Evolutionary conservation across 208 protist genomes (phyloP).

Genomic region (Leishmania tarentolae): DNA sequence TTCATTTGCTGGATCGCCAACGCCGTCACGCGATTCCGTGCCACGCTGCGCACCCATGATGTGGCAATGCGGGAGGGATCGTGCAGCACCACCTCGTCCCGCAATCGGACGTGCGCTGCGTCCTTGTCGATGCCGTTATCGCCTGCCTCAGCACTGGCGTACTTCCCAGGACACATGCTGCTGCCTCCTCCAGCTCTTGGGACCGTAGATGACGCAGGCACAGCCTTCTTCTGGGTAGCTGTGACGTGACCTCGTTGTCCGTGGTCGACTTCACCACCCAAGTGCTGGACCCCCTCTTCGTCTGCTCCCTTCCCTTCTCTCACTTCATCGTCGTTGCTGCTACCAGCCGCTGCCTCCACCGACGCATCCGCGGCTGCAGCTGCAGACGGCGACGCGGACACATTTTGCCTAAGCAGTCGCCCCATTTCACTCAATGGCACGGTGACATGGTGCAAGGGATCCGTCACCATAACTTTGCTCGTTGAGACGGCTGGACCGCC

Average conservation of each 20-base stretch:
- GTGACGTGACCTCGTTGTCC: neutral
- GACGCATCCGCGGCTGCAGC: neutral
- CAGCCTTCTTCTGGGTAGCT: neutral
- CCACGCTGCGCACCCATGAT: constrained; percentile 55
- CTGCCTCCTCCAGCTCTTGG: neutral
- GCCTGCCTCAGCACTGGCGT: neutral
- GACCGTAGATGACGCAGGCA: neutral
- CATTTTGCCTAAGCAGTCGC: constrained; percentile 18
- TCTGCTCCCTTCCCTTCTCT: neutral
- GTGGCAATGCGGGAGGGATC: constrained; percentile 47
- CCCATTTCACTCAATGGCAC: constrained; percentile 44
- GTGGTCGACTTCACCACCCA: neutral
- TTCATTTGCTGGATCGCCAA: constrained; percentile 75
- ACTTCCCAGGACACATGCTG: neutral
- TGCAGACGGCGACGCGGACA: neutral
- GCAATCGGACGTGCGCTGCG: constrained; percentile 6
- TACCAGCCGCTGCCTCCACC: neutral
- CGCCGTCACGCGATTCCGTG: constrained; percentile 55
- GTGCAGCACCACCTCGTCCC: constrained; percentile 37
- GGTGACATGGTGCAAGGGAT: constrained; percentile 47
- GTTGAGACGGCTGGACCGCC: constrained; percentile 11
- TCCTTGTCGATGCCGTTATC: neutral
- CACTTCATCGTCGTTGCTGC: neutral
- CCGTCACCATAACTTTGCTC: constrained; percentile 32
- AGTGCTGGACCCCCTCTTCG: neutral